These are phyloP conservation scores for Medakamo hakoo DNA, from an alignment of 139 green algal genomes.

Conservation along the genomic window DNA sequence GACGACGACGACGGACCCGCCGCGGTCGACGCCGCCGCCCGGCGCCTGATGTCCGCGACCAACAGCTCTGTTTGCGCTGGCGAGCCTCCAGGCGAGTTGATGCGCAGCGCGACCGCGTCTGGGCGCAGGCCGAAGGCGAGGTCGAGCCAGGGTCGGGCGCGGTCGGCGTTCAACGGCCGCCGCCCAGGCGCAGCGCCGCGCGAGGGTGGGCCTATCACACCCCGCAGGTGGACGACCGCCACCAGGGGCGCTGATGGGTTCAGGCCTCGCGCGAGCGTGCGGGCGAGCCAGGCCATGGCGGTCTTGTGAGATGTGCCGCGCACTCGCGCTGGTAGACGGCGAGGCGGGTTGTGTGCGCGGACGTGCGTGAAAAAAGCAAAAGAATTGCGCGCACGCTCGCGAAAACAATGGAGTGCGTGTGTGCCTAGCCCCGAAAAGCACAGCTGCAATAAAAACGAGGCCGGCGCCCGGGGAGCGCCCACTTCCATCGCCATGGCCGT, in stretches of 20 bases:
- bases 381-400: too few species aligned
- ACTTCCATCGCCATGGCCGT: too few species aligned
- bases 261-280: not conserved
- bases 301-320: too few species aligned
- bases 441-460: too few species aligned
- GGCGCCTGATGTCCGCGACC: not conserved
- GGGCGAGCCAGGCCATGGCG: conserved; percentile 2
- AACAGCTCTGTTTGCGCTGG: conserved; percentile 2
- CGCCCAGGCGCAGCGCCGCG: too few species aligned
- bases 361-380: too few species aligned
- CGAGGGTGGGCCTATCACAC: not conserved
- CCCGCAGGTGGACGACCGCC: not conserved
- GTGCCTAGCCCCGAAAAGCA: too few species aligned
- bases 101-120: not conserved
- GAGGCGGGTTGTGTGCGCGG: too few species aligned
- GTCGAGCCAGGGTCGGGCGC: not conserved
- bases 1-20: too few species aligned
- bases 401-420: too few species aligned
- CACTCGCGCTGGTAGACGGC: too few species aligned
- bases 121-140: not conserved
- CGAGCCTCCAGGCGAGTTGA: conserved; percentile 1
- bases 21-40: not conserved
- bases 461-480: too few species aligned
- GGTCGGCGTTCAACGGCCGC: not conserved
- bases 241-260: not conserved